Evolutionary conservation across 257 asterid species (phyloP), one percentile per base, ranked within the genome.

Genomic region (Ophiorrhiza pumila): DNA sequence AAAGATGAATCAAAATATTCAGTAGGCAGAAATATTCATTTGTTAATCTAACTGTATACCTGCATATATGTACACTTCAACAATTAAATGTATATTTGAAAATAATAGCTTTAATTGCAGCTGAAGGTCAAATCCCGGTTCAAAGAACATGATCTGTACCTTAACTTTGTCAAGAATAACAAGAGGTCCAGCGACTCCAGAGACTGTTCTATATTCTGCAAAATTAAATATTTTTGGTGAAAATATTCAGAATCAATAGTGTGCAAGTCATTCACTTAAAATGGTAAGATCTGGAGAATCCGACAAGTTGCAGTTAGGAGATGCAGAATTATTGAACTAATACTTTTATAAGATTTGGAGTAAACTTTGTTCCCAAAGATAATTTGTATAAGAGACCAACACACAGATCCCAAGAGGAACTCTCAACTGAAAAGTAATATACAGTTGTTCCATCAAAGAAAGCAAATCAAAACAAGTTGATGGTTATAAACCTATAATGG

Each of bases 111-210:
- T n/a, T 4, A 23, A 7, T 10, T 13, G 56, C 39, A 65, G 4
- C 37, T 14, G 37, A 5, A 43, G n/a, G 39, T 65, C 23, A 37
- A 35, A 53, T n/a, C 25, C 10, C 35, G 41, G 49, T 15, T 45
- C 7, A 50, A 42, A 79, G 50, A 65, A 64, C 37, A 79, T n/a
- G 14, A 29, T 42, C 72, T 63, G 73, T 77, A 92, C 99, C 99
- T 95, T 95, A 76, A 95, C 99, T 90, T 95, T 95, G 46, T 95
- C 99, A 17, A 95, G 96, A 77, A 95, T 95, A 78, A 95, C 99
- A 45, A 95, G 91, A 73, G 99, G 99, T 67, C 99, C 99, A 75
- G 99, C 99, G 74, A 92, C 99, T 78, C 99, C 97, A 50, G 98
- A 95, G 77, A 95, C 98, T 68, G 99, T 95, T 79, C 99, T 89